phyloP scores from a whole-genome alignment of 768 basidiomycete species.

The Atractiella rhizophila region DNA sequence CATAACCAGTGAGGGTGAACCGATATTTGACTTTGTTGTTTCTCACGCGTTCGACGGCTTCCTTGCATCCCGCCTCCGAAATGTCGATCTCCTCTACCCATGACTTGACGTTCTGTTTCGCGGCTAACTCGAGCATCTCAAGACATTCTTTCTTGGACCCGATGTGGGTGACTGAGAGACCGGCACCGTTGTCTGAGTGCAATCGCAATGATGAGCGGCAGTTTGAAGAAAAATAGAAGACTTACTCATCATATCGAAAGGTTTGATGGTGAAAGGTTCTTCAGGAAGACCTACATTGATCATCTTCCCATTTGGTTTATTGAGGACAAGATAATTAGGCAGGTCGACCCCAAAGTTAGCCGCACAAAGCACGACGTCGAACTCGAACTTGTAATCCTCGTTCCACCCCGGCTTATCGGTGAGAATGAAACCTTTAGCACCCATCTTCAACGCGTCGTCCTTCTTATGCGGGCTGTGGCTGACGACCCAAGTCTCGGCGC shows the following conservation, averaged over 20 bases:
- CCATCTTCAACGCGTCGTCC: slow-evolving; percentile 33
- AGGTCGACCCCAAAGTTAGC: slow-evolving; percentile 15
- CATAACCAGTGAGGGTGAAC: too few species aligned
- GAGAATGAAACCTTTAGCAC: slow-evolving; percentile 31
- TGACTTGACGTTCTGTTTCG: slow-evolving; percentile 30
- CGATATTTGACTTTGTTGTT: too few species aligned
- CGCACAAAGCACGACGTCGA: slow-evolving; percentile 22
- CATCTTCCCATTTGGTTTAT: slow-evolving; percentile 32
- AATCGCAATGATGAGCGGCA: slow-evolving; percentile 8
- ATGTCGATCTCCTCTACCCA: slow-evolving; percentile 26
- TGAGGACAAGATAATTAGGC: slow-evolving; percentile 32
- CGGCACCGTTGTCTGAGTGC: slow-evolving; percentile 13
- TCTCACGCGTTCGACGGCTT: too few species aligned
- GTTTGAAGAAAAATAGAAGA: slow-evolving; percentile 9
- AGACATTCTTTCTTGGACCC: slow-evolving; percentile 34
- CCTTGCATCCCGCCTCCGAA: too few species aligned
- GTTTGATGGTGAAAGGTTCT: slow-evolving; percentile 7
- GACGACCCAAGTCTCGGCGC: slow-evolving; percentile 35
- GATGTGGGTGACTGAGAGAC: slow-evolving; percentile 24
- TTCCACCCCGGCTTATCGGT: slow-evolving; percentile 19
- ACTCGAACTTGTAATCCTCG: slow-evolving; percentile 7
- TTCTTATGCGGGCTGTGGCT: slow-evolving; percentile 32
- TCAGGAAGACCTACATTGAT: slow-evolving; percentile 37
- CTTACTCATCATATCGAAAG: slow-evolving; percentile 10
- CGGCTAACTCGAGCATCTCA: slow-evolving; percentile 38